Percentiles rank a stretch among this genome's conserved stretches.
Evolutionary conservation across 495 filamentous ascomycete species (phyloP).

Genomic region (Thozetella sp.): DNA sequence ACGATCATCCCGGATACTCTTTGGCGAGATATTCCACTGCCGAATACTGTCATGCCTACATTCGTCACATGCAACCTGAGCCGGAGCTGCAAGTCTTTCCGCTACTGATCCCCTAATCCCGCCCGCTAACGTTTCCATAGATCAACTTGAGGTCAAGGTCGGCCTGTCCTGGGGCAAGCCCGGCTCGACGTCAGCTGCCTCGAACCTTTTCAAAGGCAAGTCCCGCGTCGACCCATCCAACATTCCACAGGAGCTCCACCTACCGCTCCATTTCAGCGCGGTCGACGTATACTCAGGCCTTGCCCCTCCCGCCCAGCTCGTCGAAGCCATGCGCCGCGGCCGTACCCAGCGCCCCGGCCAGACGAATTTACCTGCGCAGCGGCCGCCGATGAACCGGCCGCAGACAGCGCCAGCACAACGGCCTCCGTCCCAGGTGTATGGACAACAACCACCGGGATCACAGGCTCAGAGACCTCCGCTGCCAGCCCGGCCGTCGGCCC

Average conservation of each 20-base stretch:
- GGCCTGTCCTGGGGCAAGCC: constrained; percentile 62
- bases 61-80: constrained; percentile 90
- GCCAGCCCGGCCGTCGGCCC: constrained; percentile 17
- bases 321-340: constrained; percentile 63
- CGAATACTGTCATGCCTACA: constrained; percentile 80
- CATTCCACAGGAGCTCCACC: constrained; percentile 68
- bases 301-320: constrained; percentile 72
- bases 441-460: constrained; percentile 2
- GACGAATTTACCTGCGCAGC: constrained; percentile 7
- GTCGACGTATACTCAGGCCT: constrained; percentile 90
- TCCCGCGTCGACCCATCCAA: constrained; percentile 14
- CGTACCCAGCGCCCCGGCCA: constrained; percentile 11
- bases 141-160: constrained; percentile 80
- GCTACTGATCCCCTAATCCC: not conserved
- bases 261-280: constrained; percentile 72
- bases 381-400: constrained; percentile 6
- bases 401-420: constrained; percentile 22
- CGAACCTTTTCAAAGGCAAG: constrained; percentile 12
- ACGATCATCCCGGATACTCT: constrained; percentile 62
- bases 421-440: constrained; percentile 23
- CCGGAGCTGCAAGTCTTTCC: not conserved
- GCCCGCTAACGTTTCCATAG: constrained; percentile 33
- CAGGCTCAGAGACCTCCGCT: constrained; percentile 14
- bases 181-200: not conserved
- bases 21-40: constrained; percentile 72